A percentile compares a stretch with the other conserved stretches of the same genome.
phyloP scores from a whole-genome alignment of 1,284 basidiomycete species.

The Cutaneotrichosporon cavernicola region DNA sequence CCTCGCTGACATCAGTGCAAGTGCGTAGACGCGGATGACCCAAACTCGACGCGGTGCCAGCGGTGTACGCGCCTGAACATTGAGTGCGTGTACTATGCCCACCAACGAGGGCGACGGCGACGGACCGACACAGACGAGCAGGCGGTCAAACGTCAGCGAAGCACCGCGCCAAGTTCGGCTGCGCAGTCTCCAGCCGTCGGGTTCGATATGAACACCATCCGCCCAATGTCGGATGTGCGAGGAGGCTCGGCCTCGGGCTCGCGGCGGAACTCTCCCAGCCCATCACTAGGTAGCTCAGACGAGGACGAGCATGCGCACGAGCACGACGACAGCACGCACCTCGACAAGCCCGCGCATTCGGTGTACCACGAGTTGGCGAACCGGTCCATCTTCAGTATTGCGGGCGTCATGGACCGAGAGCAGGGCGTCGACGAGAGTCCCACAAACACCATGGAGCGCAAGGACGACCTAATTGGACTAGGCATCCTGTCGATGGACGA shows the following conservation, averaged over 20 bases:
- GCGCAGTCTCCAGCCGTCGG: not conserved
- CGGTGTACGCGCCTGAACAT: conserved; percentile 26
- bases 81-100: conserved; percentile 24
- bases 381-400: conserved; percentile 26
- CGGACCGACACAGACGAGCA: not conserved
- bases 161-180: not conserved
- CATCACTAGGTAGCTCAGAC: not conserved
- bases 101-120: conserved; percentile 26
- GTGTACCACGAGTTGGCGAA: conserved; percentile 30
- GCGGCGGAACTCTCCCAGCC: not conserved
- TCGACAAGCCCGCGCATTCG: conserved; percentile 24
- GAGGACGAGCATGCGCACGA: conserved; percentile 1
- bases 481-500: conserved; percentile 27
- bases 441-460: not conserved
- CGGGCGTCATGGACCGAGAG: conserved; percentile 27
- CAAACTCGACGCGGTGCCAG: conserved; percentile 19
- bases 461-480: conserved; percentile 23
- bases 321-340: conserved; percentile 2
- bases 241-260: not conserved
- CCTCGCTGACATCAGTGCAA: conserved; percentile 23
- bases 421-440: not conserved
- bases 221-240: not conserved
- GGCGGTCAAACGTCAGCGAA: not conserved
- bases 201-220: conserved; percentile 1
- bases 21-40: conserved; percentile 22